These are phyloP conservation scores for Talaromyces sp. DNA, from an alignment of 2,329 filamentous ascomycete genomes.

Conservation along the genomic window DNA sequence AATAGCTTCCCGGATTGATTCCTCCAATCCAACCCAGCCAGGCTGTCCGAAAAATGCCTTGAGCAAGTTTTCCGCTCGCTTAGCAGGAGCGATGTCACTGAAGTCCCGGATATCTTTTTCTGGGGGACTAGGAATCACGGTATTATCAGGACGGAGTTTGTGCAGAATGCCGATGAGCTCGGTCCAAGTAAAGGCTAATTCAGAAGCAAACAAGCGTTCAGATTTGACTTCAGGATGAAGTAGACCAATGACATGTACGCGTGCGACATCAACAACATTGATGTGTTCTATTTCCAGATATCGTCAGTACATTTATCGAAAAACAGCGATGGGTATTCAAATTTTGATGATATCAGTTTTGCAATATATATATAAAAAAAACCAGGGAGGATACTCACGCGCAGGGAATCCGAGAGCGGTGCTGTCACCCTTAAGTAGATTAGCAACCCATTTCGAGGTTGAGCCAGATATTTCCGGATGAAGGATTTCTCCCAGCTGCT, in stretches of 20 bases:
- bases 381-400: background rate
- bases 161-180: constrained; percentile 33
- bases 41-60: constrained; percentile 20
- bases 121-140: constrained; percentile 26
- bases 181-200: constrained; percentile 44
- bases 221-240: constrained; percentile 40
- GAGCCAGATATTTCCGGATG: constrained; percentile 8
- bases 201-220: constrained; percentile 52
- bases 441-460: constrained; percentile 1
- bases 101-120: constrained; percentile 20
- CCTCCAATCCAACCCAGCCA: constrained; percentile 27
- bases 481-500: constrained; percentile 1
- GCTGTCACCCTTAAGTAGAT: constrained; percentile 1
- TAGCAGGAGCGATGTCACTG: constrained; percentile 18
- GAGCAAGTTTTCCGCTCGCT: constrained; percentile 24
- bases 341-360: background rate
- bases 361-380: background rate
- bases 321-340: too few species aligned
- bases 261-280: constrained; percentile 43
- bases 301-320: background rate
- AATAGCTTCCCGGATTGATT: constrained; percentile 11
- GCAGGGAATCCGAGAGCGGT: background rate
- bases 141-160: constrained; percentile 34
- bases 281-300: constrained; percentile 33
- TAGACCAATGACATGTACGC: constrained; percentile 49